Evolutionary conservation across 2,329 filamentous ascomycete genomes (phyloP).

Genomic region (Lachnellula cervina): DNA sequence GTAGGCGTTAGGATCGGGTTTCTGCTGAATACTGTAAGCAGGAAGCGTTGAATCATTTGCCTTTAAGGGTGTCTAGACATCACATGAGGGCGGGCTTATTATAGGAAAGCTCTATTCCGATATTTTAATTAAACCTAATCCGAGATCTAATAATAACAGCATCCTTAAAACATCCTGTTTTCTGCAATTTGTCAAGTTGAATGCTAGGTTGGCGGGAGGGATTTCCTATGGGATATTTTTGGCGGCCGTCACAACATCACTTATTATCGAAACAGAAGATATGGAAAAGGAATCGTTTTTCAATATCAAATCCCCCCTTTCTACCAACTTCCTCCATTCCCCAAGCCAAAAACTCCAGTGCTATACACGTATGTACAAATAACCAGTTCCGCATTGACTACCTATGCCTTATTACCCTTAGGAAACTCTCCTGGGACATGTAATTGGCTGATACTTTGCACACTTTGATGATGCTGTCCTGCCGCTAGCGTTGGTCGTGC

Average conservation of each 20-base stretch:
- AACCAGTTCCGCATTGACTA: background rate
- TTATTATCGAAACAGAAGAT: no score
- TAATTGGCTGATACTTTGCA: constrained; percentile 26
- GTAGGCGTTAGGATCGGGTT: constrained; percentile 5
- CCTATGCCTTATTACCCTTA: background rate
- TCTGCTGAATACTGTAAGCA: background rate
- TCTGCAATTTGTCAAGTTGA: no score
- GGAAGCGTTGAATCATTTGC: background rate
- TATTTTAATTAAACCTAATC: no score
- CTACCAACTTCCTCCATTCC: background rate
- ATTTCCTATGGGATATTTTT: no score
- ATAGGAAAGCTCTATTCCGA: no score
- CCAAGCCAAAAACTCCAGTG: background rate
- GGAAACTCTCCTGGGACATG: constrained; percentile 32
- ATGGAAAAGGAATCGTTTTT: background rate
- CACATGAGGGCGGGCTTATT: no score
- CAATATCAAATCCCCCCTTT: background rate
- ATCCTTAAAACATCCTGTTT: no score
- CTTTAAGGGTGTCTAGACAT: no score
- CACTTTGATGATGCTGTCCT: constrained; percentile 25
- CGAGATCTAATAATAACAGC: no score
- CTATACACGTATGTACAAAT: background rate
- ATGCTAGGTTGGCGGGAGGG: no score
- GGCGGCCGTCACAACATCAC: no score
- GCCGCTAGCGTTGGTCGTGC: constrained; percentile 20